A percentile compares a stretch with the other conserved stretches of the same genome.
phyloP scores from a whole-genome alignment of 73 alveolate species.

The Paramecium sexaurelia region DNA sequence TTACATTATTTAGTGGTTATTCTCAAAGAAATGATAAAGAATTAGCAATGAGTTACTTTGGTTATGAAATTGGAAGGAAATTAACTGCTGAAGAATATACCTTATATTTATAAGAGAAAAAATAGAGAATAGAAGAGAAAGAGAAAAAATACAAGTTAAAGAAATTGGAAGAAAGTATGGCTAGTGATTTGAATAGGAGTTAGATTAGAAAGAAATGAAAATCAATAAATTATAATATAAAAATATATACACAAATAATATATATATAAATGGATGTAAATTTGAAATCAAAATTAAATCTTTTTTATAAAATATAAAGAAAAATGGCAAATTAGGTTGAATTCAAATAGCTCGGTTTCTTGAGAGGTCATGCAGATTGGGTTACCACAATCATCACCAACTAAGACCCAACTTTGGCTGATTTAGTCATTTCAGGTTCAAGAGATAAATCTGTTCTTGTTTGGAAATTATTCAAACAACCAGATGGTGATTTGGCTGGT shows the following conservation, averaged over 20 bases:
- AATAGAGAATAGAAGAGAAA: neutral
- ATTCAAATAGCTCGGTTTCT: conserved; percentile 51
- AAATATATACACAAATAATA: neutral
- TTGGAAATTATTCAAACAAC: conserved; percentile 76
- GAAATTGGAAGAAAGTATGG: conserved; percentile 4
- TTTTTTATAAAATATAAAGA: neutral
- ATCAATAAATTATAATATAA: neutral
- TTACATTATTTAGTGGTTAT: conserved; percentile 51
- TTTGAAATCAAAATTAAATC: conserved; percentile 39
- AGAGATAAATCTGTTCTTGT: conserved; percentile 78
- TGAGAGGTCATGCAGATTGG: conserved; percentile 67
- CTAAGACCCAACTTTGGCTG: conserved; percentile 69
- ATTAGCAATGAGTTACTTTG: conserved; percentile 26
- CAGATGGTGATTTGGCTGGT: conserved; percentile 71
- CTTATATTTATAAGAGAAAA: neutral
- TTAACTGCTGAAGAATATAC: neutral
- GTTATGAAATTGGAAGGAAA: conserved; percentile 38
- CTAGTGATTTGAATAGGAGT: conserved; percentile 1
- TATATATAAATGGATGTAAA: neutral
- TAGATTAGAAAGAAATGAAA: conserved; percentile 24
- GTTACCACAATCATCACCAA: conserved; percentile 66
- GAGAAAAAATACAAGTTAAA: neutral
- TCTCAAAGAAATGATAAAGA: conserved; percentile 1
- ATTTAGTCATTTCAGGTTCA: conserved; percentile 79
- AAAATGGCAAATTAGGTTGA: conserved; percentile 19